Conservation (phyloP, 805 yeast species). For the Wickerhamomyces sydowiorum region DNA sequence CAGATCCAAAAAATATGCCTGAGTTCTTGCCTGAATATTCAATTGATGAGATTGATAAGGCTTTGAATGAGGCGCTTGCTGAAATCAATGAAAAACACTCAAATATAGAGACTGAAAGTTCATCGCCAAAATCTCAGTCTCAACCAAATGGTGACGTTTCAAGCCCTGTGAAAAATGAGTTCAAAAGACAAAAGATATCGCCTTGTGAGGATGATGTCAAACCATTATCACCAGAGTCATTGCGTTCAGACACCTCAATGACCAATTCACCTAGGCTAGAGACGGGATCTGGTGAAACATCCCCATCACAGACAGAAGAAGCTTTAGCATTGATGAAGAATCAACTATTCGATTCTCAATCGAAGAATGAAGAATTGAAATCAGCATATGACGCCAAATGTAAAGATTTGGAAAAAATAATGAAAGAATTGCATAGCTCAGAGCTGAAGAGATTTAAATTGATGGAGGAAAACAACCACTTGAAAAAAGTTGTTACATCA, state of each 20-base stretch:
- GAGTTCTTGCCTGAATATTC: constrained; percentile 4
- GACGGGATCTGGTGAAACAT: background rate
- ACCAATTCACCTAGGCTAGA: constrained; percentile 12
- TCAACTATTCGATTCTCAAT: constrained; percentile 1
- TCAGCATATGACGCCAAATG: constrained; percentile 28
- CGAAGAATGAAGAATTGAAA: constrained; percentile 24
- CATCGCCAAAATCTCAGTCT: background rate
- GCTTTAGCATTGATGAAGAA: background rate
- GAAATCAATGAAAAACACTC: constrained; percentile 10
- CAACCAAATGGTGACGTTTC: no score
- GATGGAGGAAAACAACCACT: constrained; percentile 30
- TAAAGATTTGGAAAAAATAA: constrained; percentile 25
- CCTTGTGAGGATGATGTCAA: background rate
- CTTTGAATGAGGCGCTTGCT: constrained; percentile 8
- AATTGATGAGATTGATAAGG: constrained; percentile 31
- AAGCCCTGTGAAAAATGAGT: no score
- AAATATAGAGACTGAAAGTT: constrained; percentile 1
- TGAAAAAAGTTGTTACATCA: constrained; percentile 23
- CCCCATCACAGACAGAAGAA: background rate
- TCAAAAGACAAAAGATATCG: background rate
- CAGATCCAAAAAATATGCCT: constrained; percentile 5
- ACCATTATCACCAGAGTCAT: constrained; percentile 31
- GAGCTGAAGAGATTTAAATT: constrained; percentile 31
- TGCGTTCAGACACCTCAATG: constrained; percentile 25
- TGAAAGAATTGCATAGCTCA: constrained; percentile 28